These are phyloP conservation scores for Ophiostoma piceae DNA, from an alignment of 2,329 filamentous ascomycete genomes.

Conservation along the genomic window DNA sequence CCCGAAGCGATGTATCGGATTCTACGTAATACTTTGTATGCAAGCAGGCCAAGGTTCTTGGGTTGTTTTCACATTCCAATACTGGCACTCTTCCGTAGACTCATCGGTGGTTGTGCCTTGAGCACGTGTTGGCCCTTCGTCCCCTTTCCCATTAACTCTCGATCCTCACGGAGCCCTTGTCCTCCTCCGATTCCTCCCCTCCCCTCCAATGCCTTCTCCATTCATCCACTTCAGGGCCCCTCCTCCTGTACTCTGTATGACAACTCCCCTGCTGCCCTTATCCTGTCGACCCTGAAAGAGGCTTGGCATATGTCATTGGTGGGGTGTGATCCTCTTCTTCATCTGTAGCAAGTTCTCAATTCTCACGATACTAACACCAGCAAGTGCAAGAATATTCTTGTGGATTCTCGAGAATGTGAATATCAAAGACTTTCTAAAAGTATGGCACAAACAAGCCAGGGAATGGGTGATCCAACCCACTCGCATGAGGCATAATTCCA, in stretches of 20 bases:
- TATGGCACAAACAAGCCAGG: too few relatives aligned
- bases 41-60: neutral
- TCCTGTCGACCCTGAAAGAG: neutral
- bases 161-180: neutral
- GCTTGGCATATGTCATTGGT: constrained; percentile 1
- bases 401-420: neutral
- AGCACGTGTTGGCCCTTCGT: neutral
- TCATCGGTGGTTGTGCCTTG: neutral
- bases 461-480: too few relatives aligned
- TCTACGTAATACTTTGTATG: neutral
- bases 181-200: neutral
- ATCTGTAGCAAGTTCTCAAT: neutral
- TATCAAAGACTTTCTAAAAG: too few relatives aligned
- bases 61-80: neutral
- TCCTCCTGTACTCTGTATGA: neutral
- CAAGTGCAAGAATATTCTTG: neutral
- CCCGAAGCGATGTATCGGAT: neutral
- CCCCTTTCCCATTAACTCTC: neutral
- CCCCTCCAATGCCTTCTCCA: neutral
- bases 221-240: neutral
- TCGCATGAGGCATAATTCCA: neutral
- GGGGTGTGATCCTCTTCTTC: neutral
- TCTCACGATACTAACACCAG: neutral
- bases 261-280: neutral
- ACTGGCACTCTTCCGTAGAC: neutral